Evolutionary conservation across 208 protist genomes (phyloP), one percentile per base, ranked within the genome.

Genomic region (Trypanosoma vivax): DNA sequence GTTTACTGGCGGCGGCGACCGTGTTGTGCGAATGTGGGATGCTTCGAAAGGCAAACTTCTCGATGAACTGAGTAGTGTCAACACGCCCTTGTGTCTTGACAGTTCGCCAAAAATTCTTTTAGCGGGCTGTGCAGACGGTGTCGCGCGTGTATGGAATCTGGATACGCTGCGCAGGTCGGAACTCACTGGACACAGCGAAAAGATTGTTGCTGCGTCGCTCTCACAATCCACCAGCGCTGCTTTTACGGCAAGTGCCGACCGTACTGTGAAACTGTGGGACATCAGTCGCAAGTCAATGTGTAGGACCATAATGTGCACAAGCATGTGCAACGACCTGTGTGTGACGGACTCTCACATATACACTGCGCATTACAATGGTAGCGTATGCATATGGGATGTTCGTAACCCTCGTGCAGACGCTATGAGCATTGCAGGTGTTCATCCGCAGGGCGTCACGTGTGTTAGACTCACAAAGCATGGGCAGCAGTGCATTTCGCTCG

Each of bases 251-350:
- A 82, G 73, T 61, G 76, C 76, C 3, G 80, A 88, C 58, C 66
- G 70, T 53, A 84, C 80, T 4, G 73, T 88, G 25, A 78, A 79
- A 50, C 43, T 88, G n/a, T 88, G 80, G 77, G 80, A 88, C 40
- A 39, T 83, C n/a, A 59, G 70, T 19, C 51, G 45, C 0, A 63
- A 64, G 16, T 50, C 63, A 25, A 55, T 60, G 14, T 61, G 74
- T 48, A 56, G 71, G 14, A 88, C 80, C 30, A 45, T 83, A 28
- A 56, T 84, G 62, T 81, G 73, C 37, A 50, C 53, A 28, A 84
- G 76, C 50, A 78, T 63, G 2, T 73, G 70, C 68, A 84, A 84
- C 62, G 80, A 88, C 56, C 47, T 88, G 10, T 78, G 64, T 16
- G 64, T 80, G 9, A 43, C 56, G 3, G 65, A 65, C 25, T 73